Conservation (phyloP, 352 stramenopile species). For the Lagenidium giganteum region DNA sequence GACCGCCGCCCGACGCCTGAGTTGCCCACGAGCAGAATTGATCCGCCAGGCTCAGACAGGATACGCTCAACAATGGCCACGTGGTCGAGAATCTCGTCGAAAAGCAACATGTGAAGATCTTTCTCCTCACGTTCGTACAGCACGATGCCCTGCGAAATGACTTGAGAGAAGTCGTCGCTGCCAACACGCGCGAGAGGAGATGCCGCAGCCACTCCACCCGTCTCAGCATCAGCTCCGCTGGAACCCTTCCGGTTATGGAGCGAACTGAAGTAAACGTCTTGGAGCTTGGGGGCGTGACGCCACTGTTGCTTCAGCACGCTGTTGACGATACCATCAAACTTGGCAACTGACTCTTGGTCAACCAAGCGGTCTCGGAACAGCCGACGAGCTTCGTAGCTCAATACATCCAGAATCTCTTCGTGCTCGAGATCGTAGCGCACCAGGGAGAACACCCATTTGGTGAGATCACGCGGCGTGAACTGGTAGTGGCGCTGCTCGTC, state of each 20-base stretch:
- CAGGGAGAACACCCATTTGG: slow-evolving; percentile 87
- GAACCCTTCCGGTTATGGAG: slow-evolving; percentile 42
- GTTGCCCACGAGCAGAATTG: slow-evolving; percentile 87
- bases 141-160: slow-evolving; percentile 86
- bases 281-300: slow-evolving; percentile 69
- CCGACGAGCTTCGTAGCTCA: slow-evolving; percentile 85
- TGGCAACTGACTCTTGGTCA: slow-evolving; percentile 56
- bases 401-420: slow-evolving; percentile 88
- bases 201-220: slow-evolving; percentile 5
- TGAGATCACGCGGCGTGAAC: slow-evolving; percentile 92
- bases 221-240: slow-evolving; percentile 10
- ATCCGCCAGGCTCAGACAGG: slow-evolving; percentile 77
- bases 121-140: slow-evolving; percentile 95
- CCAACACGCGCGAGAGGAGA: slow-evolving; percentile 51
- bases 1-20: slow-evolving; percentile 86
- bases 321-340: slow-evolving; percentile 86
- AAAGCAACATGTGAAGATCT: slow-evolving; percentile 92
- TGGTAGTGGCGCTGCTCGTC: slow-evolving; percentile 94
- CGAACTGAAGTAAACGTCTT: slow-evolving; percentile 86
- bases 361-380: slow-evolving; percentile 91
- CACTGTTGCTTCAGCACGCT: slow-evolving; percentile 83
- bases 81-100: slow-evolving; percentile 91
- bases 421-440: slow-evolving; percentile 86
- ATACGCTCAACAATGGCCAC: slow-evolving; percentile 88
- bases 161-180: slow-evolving; percentile 79